phyloP scores from a whole-genome alignment of 371 early-diverging fungal species.

The Ordospora colligata region DNA sequence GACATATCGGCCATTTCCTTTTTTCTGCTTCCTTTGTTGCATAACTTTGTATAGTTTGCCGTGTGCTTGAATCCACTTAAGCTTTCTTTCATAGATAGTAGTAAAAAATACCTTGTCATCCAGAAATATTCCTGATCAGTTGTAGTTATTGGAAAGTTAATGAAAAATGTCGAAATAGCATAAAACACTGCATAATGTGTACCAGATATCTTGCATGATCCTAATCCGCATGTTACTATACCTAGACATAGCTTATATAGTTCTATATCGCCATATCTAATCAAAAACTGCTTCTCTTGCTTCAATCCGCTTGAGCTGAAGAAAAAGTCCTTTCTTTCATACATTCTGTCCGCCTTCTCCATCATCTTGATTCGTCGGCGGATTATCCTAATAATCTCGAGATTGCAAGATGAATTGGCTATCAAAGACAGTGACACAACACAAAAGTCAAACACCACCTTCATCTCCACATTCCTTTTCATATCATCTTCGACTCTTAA shows the following conservation, averaged over 20 bases:
- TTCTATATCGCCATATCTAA: slow-evolving; percentile 28
- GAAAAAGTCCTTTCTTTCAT: not conserved
- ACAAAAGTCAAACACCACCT: slow-evolving; percentile 30
- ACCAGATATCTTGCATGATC: not conserved
- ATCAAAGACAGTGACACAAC: slow-evolving; percentile 33
- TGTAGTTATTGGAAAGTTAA: slow-evolving; percentile 6
- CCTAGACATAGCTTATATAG: slow-evolving; percentile 44
- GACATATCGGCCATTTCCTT: not conserved
- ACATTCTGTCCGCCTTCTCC: not conserved
- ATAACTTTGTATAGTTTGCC: not conserved
- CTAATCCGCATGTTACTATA: slow-evolving; percentile 13
- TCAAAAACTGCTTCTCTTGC: not conserved
- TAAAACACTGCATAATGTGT: not conserved
- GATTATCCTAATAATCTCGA: slow-evolving; percentile 33
- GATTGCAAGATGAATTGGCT: slow-evolving; percentile 12
- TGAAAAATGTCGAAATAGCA: slow-evolving; percentile 20
- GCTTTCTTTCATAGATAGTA: not conserved
- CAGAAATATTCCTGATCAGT: slow-evolving; percentile 34
- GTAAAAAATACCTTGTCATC: slow-evolving; percentile 9
- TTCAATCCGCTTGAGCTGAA: slow-evolving; percentile 11
- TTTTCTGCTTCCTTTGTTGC: not conserved
- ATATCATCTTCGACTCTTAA: slow-evolving; percentile 2
- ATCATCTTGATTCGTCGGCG: slow-evolving; percentile 32
- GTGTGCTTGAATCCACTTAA: not conserved
- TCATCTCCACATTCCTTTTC: not conserved